These are phyloP conservation scores for Melanomma pulvis-pyrius DNA, from an alignment of 495 filamentous ascomycete genomes.

Conservation along the genomic window DNA sequence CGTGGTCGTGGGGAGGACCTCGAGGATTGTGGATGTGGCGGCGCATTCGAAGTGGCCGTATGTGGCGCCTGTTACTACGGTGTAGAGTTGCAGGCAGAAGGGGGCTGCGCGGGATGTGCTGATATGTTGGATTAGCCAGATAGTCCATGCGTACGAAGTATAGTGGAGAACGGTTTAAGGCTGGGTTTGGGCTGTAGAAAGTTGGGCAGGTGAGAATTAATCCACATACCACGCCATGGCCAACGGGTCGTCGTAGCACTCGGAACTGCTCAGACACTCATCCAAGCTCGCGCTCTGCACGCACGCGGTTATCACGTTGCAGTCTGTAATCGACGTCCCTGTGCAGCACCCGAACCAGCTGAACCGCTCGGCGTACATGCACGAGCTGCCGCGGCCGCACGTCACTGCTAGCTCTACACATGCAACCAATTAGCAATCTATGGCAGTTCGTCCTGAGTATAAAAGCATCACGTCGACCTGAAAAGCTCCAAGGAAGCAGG, in stretches of 20 bases:
- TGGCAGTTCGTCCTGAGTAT: not conserved
- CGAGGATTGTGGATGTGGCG: not conserved
- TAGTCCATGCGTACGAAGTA: too few relatives aligned
- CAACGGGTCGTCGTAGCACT: not conserved
- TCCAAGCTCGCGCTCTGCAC: not conserved
- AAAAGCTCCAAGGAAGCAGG: too few relatives aligned
- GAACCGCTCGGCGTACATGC: conserved; percentile 1
- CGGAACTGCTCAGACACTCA: not conserved
- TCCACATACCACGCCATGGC: not conserved
- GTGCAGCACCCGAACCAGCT: conserved; percentile 13
- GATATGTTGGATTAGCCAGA: too few relatives aligned
- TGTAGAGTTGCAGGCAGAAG: not conserved
- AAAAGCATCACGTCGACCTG: too few relatives aligned
- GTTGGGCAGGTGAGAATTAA: not conserved
- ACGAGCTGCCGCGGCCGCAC: not conserved
- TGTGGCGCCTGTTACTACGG: not conserved
- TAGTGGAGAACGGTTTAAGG: too few relatives aligned
- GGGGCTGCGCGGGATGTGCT: not conserved
- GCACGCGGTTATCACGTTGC: not conserved
- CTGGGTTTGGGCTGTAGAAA: too few relatives aligned
- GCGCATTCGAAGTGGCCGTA: conserved; percentile 6
- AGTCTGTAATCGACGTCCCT: not conserved
- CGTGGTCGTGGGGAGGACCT: not conserved
- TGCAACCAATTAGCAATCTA: not conserved
- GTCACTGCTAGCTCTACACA: not conserved